These are phyloP conservation scores for Saxophila tyrrhenica DNA, from an alignment of 495 filamentous ascomycete species.

Conservation along the genomic window DNA sequence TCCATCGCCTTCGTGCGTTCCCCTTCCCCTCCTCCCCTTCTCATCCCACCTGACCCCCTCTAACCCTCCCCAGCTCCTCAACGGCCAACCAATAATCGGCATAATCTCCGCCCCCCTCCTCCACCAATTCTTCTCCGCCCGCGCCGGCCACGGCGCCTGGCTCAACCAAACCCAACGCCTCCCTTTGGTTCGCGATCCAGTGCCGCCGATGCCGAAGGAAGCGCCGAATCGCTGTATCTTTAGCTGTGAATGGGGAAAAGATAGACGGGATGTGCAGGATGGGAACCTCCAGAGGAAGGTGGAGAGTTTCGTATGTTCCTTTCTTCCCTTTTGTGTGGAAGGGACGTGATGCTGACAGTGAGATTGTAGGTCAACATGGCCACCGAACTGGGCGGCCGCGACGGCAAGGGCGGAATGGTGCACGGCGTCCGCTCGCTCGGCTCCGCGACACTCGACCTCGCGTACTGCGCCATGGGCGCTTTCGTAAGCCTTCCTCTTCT, in stretches of 20 bases:
- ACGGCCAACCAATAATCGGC: slow-evolving; percentile 46
- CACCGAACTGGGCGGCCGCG: slow-evolving; percentile 44
- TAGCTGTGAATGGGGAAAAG: slow-evolving; percentile 63
- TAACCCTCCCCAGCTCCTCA: too few species aligned
- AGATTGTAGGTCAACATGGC: slow-evolving; percentile 46
- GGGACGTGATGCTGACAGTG: background rate
- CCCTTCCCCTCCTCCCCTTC: too few species aligned
- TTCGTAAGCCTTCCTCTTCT: slow-evolving; percentile 36
- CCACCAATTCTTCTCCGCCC: slow-evolving; percentile 52
- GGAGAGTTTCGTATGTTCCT: slow-evolving; percentile 46
- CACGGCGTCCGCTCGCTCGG: slow-evolving; percentile 49
- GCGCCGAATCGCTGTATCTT: slow-evolving; percentile 58
- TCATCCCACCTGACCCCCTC: too few species aligned
- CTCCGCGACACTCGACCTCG: slow-evolving; percentile 44
- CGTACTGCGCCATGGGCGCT: slow-evolving; percentile 46
- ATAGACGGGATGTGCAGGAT: slow-evolving; percentile 47
- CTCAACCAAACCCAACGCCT: slow-evolving; percentile 49
- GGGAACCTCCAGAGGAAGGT: slow-evolving; percentile 57
- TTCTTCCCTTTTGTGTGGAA: too few species aligned
- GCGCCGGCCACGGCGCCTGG: slow-evolving; percentile 51
- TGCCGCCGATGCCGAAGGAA: slow-evolving; percentile 43
- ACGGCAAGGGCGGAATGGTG: slow-evolving; percentile 54
- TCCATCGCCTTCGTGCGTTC: slow-evolving; percentile 54
- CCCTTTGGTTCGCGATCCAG: slow-evolving; percentile 39
- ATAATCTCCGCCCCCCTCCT: slow-evolving; percentile 56